Evolutionary conservation across 2,329 filamentous ascomycete genomes (phyloP), one percentile per base, ranked within the genome.

Genomic region (Calonectria multiphialidica): DNA sequence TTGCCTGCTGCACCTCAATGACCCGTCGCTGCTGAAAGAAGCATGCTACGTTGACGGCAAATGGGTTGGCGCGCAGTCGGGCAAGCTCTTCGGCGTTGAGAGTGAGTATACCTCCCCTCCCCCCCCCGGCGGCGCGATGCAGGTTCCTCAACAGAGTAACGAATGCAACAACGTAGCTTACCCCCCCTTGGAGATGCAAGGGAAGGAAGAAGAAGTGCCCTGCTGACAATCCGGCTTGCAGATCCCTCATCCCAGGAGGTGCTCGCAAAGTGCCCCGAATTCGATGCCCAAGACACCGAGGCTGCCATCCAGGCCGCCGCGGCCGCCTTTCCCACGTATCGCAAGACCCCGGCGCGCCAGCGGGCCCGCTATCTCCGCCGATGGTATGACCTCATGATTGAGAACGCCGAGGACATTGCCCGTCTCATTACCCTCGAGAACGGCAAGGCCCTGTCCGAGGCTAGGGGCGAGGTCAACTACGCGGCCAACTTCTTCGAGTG

Each of bases 41-140:
- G 88, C 93, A 81, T 88, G 90, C 72, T 95, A 93, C 80, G 90
- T 96, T 80, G 93, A 96, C 82, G 94, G 94, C 79, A 87, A 94
- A 87, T 96, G 93, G 92, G 89, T 95, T 70, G 86, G 86, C 76
- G 93, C 93, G 72, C 89, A 90, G 78, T 94, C 93, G 1, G 92
- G 92, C 74, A 89, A 94, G 87, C 93, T 90, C 53, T 96, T 96
- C 81, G 89, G 94, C 78, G 91, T 95, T 70, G 87, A 88, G 76
- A 91, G 90, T 91, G 84, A 70, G 80, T 74, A 18, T 21, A n/a
- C n/a, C n/a, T n/a, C n/a, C n/a, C n/a, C n/a, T n/a, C n/a, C n/a
- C 70, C 72, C 69, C 62, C 66, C 49, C 55, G 16, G 49, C 53
- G 53, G 53, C 53, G 53, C 35, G 35, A 59, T 59, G 53, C 53